Conservation (phyloP, 129 eudicot species). For the Artemisia argyi region DNA sequence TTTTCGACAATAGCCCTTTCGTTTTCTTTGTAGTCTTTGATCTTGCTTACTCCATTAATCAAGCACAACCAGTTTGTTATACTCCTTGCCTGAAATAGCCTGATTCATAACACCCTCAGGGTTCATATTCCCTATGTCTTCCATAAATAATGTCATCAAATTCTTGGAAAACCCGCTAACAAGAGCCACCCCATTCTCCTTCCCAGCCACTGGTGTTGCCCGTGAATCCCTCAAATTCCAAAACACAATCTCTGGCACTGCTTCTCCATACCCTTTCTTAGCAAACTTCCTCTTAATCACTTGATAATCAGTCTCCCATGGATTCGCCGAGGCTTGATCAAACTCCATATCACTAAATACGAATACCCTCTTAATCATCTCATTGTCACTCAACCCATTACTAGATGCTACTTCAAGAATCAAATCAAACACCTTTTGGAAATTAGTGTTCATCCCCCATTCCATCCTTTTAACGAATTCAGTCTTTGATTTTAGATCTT, state of each 20-base stretch:
- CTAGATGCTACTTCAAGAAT: constrained; percentile 30
- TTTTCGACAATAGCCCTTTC: no score
- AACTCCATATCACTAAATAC: constrained; percentile 42
- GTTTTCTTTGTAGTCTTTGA: no score
- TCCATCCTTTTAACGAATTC: constrained; percentile 15
- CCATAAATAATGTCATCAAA: constrained; percentile 31
- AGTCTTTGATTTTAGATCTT: constrained; percentile 31
- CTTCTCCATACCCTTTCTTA: constrained; percentile 23
- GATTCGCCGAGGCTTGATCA: constrained; percentile 9
- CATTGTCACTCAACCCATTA: constrained; percentile 16
- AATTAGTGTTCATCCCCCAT: constrained; percentile 32
- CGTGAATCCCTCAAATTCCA: constrained; percentile 30
- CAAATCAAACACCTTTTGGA: constrained; percentile 33
- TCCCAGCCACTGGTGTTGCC: constrained; percentile 22
- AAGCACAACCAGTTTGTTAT: constrained; percentile 33
- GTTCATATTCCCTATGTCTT: constrained; percentile 24
- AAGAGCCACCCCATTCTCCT: constrained; percentile 23
- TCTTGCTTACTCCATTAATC: constrained; percentile 11
- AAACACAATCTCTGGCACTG: constrained; percentile 40
- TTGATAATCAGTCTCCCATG: constrained; percentile 40
- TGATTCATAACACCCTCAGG: constrained; percentile 32
- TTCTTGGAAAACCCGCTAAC: constrained; percentile 40
- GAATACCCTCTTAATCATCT: constrained; percentile 38
- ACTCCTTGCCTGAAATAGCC: constrained; percentile 35
- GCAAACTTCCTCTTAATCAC: constrained; percentile 22